phyloP scores from a whole-genome alignment of 805 yeast species.

The Phaffomyces antillensis region DNA sequence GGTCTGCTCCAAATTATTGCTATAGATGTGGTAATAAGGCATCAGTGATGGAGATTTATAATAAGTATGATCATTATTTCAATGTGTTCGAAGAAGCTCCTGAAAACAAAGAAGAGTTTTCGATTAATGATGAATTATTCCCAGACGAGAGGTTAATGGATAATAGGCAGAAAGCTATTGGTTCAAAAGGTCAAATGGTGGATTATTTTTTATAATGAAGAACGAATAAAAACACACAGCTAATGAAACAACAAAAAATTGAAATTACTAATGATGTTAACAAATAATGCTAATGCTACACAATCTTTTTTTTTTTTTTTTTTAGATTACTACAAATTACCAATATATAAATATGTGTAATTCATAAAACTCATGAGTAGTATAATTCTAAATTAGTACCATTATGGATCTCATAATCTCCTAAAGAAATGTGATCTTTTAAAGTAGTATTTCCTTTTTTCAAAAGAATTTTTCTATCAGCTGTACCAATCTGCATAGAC shows the following conservation, averaged over 20 bases:
- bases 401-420: conserved; percentile 92
- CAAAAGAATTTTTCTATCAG: conserved; percentile 54
- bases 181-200: conserved; percentile 32
- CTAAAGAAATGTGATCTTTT: conserved; percentile 85
- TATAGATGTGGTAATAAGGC: conserved; percentile 97
- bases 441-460: conserved; percentile 80
- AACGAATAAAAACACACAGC: conserved; percentile 2
- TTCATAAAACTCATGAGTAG: conserved; percentile 38
- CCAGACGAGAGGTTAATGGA: conserved; percentile 5
- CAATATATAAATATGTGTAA: background rate
- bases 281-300: no score
- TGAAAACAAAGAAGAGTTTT: conserved; percentile 56
- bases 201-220: conserved; percentile 40
- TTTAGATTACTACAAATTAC: background rate
- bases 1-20: conserved; percentile 99
- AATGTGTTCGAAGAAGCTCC: conserved; percentile 98
- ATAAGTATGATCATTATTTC: conserved; percentile 61
- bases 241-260: background rate
- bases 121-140: conserved; percentile 20
- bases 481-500: conserved; percentile 74
- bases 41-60: conserved; percentile 83
- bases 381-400: conserved; percentile 84
- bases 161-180: conserved; percentile 2
- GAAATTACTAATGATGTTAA: no score
- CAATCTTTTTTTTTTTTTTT: no score